Evolutionary conservation across 352 stramenopile genomes (phyloP).

Genomic region (Pelagophyceae sp.): DNA sequence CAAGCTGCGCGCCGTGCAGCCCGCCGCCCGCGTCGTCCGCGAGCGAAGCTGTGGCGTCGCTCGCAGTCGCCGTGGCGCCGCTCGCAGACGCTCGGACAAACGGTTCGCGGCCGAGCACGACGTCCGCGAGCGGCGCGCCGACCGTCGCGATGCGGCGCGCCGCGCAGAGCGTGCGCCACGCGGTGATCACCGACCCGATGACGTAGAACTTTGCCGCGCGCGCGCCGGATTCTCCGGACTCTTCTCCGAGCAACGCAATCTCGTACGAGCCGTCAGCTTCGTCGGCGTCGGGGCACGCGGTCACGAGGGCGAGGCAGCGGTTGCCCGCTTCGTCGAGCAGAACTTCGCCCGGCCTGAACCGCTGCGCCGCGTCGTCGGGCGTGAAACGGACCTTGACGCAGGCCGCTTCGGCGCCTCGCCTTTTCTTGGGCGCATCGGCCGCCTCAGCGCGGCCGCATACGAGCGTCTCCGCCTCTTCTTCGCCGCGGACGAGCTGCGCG

Average conservation of each 20-base stretch:
- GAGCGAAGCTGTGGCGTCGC: background rate
- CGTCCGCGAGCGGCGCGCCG: background rate
- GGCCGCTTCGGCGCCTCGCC: background rate
- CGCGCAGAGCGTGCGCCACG: background rate
- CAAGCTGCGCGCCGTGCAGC: background rate
- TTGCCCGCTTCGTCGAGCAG: background rate
- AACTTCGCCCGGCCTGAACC: background rate
- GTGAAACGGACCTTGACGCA: background rate
- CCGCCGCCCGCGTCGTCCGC: background rate
- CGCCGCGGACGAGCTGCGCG: background rate
- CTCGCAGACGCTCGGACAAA: background rate
- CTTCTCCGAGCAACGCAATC: background rate
- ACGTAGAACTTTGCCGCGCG: background rate
- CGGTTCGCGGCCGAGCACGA: background rate
- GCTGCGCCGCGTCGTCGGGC: too few relatives aligned
- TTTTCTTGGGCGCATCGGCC: too few relatives aligned
- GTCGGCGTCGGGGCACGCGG: background rate
- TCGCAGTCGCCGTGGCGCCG: background rate
- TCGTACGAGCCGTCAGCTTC: background rate
- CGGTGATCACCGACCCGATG: background rate
- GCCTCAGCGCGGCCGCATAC: too few relatives aligned
- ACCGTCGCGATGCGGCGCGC: background rate
- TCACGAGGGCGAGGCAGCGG: background rate
- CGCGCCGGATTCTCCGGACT: background rate
- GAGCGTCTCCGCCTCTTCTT: background rate